Evolutionary conservation across 208 protist genomes (phyloP), one percentile per base, ranked within the genome.

Genomic region (Acanthamoeba healyi): DNA sequence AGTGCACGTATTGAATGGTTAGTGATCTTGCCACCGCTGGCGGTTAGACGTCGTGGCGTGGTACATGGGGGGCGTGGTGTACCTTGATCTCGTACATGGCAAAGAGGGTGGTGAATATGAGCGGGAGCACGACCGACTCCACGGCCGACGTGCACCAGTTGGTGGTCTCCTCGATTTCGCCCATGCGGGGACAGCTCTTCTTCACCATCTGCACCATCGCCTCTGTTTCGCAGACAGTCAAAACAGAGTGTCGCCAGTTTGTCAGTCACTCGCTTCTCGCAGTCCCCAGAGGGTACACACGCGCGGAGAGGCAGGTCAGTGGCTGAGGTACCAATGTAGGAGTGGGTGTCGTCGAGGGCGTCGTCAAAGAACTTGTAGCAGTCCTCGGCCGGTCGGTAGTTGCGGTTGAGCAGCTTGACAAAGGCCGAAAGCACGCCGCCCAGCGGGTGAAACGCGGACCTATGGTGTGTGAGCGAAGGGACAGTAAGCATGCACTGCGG

Each of bases 51-150:
- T n/a, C n/a, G n/a, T n/a, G n/a, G n/a, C n/a, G n/a, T 61, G 38
- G 36, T 34, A 82, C 40, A 65, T 10, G 79, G 58, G 9, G 49
- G 42, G 26, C 14, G 29, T 10, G 54, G 10, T 3, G 44, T 65
- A 89, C 81, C 54, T 65, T 89, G 51, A 89, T 89, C 29, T 89
- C 34, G 81, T 67, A 89, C 54, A 89, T 67, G 38, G 81, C 44
- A 24, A 89, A 65, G 5, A 89, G 26, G 29, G 81, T 89, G 54
- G 81, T 58, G 54, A 44, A 89, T 10, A 89, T 58, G 29, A 67
- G 44, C 54, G 81, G 51, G 29, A 67, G 54, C 36, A 89, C 81
- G n/a, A 44, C 54, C 15, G 81, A 67, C 51, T 89, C 81, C 15
- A 89, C 81, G 24, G 81, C 81, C 34, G 29, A 38, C 49, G 51